Conservation (phyloP, 108 stramenopile species). For the Nitzschia putrida region DNA sequence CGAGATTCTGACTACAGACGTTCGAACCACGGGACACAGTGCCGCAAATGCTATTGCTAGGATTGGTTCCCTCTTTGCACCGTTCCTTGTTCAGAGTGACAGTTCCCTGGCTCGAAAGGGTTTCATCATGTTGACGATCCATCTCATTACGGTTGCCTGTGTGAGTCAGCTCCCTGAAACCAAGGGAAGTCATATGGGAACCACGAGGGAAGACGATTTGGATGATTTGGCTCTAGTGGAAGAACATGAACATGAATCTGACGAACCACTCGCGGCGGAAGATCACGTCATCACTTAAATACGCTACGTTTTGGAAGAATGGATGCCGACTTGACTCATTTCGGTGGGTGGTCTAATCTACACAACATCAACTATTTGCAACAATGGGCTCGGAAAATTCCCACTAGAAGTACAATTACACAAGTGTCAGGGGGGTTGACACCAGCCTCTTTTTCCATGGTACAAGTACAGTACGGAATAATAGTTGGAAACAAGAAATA, state of each 20-base stretch:
- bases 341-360: no score
- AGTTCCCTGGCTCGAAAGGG: constrained; percentile 46
- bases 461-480: not conserved
- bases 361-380: no score
- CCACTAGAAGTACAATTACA: no score
- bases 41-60: constrained; percentile 81
- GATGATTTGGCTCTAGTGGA: constrained; percentile 10
- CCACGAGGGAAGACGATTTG: not conserved
- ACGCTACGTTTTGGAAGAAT: not conserved
- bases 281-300: constrained; percentile 3
- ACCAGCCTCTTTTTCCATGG: no score
- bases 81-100: constrained; percentile 57
- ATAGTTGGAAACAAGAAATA: not conserved
- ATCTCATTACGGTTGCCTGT: constrained; percentile 39
- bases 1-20: constrained; percentile 77
- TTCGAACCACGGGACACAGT: constrained; percentile 67
- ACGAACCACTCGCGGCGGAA: not conserved
- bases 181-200: constrained; percentile 52
- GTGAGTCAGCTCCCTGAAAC: constrained; percentile 63
- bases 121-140: constrained; percentile 52
- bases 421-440: no score
- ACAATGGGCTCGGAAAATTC: no score
- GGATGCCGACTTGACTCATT: no score
- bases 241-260: constrained; percentile 15
- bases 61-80: constrained; percentile 61